These are phyloP conservation scores for Ilex aquifolium DNA, from an alignment of 257 asterid species.

Conservation along the genomic window DNA sequence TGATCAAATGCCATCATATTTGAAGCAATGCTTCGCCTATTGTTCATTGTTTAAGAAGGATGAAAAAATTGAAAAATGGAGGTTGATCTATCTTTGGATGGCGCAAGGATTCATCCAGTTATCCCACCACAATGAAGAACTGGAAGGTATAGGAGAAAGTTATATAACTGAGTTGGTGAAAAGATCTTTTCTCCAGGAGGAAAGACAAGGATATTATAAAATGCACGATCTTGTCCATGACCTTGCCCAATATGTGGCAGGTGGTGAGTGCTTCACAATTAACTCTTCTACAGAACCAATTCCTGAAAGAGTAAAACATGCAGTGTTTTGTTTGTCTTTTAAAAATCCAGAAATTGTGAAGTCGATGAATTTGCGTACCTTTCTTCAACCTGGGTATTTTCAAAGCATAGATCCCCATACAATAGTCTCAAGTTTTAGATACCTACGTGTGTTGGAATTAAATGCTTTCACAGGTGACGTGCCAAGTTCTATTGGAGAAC, in stretches of 20 bases:
- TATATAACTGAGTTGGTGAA: slow-evolving; percentile 6
- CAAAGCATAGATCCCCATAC: no score
- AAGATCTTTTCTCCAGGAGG: slow-evolving; percentile 18
- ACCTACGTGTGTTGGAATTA: no score
- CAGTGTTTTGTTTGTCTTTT: background rate
- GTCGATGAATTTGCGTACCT: no score
- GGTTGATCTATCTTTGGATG: slow-evolving; percentile 16
- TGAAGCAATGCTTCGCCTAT: slow-evolving; percentile 23
- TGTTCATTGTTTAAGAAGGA: slow-evolving; percentile 19
- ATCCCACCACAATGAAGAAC: background rate
- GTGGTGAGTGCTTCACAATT: background rate
- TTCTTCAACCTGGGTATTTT: no score
- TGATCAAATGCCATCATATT: background rate
- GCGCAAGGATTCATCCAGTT: slow-evolving; percentile 16
- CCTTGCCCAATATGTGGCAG: slow-evolving; percentile 10
- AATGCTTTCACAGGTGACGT: background rate
- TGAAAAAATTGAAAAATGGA: slow-evolving; percentile 6
- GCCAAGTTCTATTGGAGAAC: background rate
- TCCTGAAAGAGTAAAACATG: slow-evolving; percentile 12
- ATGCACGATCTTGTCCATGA: slow-evolving; percentile 15
- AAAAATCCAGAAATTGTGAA: no score
- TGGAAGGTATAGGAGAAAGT: slow-evolving; percentile 12
- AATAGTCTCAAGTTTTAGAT: no score
- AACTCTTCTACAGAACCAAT: background rate
- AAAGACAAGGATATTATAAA: slow-evolving; percentile 11